These are phyloP conservation scores for Hypoxylon sp. DNA, from an alignment of 2,329 filamentous ascomycete species.

Conservation along the genomic window DNA sequence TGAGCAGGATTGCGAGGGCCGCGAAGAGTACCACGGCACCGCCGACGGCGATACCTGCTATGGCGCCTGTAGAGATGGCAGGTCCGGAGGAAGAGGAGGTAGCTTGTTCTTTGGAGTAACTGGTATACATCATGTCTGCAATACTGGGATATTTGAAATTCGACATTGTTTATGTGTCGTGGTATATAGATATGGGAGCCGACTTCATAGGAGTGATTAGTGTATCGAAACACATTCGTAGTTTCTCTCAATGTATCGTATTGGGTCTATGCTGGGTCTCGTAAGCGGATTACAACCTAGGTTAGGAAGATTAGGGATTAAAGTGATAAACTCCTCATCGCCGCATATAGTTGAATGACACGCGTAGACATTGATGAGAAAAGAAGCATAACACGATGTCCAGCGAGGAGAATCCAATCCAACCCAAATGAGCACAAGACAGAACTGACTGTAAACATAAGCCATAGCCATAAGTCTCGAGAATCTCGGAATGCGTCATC, in stretches of 20 bases:
- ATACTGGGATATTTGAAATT: not conserved
- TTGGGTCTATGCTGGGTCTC: not conserved
- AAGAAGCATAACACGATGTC: conserved; percentile 7
- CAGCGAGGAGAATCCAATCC: not conserved
- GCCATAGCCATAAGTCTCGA: not conserved
- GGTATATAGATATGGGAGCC: not conserved
- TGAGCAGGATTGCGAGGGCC: conserved; percentile 60
- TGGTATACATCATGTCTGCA: conserved; percentile 6
- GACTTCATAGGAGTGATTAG: not conserved
- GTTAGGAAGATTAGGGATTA: not conserved
- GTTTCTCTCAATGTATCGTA: not conserved
- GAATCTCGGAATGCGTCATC: conserved; percentile 43
- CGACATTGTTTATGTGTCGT: conserved; percentile 12
- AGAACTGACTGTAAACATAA: conserved; percentile 27
- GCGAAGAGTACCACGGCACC: conserved; percentile 64
- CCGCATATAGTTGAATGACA: not conserved
- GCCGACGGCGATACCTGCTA: conserved; percentile 64
- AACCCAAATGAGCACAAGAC: conserved; percentile 18
- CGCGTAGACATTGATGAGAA: not conserved
- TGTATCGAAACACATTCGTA: conserved; percentile 11
- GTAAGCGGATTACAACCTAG: not conserved
- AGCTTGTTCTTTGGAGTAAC: conserved; percentile 15
- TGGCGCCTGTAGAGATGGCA: conserved; percentile 53
- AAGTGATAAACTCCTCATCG: not conserved
- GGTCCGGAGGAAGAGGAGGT: not conserved